Percentiles rank a stretch among this genome's conserved stretches.
These are phyloP conservation scores for Beauveria brongniartii DNA, from an alignment of 2,329 filamentous ascomycete genomes.

Conservation along the genomic window DNA sequence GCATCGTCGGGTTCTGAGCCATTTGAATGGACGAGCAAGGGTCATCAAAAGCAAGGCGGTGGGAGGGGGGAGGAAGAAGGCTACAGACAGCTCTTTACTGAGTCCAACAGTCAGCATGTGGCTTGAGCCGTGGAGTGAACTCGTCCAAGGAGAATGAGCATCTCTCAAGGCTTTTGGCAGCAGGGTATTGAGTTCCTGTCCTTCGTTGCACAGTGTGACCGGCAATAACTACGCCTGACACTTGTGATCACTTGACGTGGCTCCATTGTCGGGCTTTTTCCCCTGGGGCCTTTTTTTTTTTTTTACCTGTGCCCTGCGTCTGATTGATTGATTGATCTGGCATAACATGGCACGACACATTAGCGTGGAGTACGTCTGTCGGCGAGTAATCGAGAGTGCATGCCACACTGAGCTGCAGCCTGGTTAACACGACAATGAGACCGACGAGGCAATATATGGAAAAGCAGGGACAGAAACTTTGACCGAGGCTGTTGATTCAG, in stretches of 20 bases:
- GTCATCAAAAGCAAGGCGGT: not conserved
- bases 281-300: not conserved
- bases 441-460: not conserved
- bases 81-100: not conserved
- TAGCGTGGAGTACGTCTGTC: not conserved
- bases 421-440: not conserved
- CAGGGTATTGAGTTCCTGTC: not conserved
- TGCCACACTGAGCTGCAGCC: not conserved
- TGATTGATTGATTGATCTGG: slow-evolving; percentile 6
- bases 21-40: not conserved
- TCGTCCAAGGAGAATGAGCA: not conserved
- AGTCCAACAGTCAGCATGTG: not conserved
- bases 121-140: not conserved
- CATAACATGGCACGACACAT: not conserved
- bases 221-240: not conserved
- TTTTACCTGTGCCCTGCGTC: not conserved
- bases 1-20: not conserved
- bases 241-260: not conserved
- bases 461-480: not conserved
- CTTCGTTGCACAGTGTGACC: not conserved
- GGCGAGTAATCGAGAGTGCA: not conserved
- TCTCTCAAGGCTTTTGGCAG: not conserved
- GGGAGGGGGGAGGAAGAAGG: not conserved
- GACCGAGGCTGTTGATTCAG: not conserved
- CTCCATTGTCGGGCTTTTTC: not conserved